Percentiles rank a stretch among this genome's conserved stretches.
Evolutionary conservation across 352 stramenopile species (phyloP).

Genomic region (Pythium rishiriense): DNA sequence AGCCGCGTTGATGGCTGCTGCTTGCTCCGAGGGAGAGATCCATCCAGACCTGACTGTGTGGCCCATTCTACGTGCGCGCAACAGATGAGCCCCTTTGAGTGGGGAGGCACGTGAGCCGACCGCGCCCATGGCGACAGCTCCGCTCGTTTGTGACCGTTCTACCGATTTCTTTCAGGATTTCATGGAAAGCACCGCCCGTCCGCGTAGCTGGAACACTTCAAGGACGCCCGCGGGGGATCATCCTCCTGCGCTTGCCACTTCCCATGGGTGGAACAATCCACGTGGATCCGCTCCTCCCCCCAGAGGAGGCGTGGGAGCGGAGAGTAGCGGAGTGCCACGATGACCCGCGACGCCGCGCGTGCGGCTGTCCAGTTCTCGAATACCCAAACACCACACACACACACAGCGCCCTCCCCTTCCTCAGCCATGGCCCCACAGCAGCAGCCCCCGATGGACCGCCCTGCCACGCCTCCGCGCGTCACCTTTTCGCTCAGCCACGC

Average conservation of each 20-base stretch:
- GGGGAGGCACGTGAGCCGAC: slow-evolving; percentile 1
- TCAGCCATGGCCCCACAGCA: slow-evolving; percentile 1
- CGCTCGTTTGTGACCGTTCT: slow-evolving; percentile 7
- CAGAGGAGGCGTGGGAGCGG: background rate
- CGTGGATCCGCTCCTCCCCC: background rate
- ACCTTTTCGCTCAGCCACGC: background rate
- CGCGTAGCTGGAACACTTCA: background rate
- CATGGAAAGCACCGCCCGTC: background rate
- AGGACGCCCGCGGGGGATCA: slow-evolving; percentile 1
- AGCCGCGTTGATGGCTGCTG: background rate
- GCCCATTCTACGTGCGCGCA: background rate
- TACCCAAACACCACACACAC: slow-evolving; percentile 9
- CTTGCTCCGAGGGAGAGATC: background rate
- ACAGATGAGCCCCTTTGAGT: slow-evolving; percentile 6
- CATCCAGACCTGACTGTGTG: slow-evolving; percentile 12
- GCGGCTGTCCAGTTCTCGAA: slow-evolving; percentile 20
- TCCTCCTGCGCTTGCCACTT: slow-evolving; percentile 21
- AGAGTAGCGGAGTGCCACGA: background rate
- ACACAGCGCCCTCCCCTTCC: background rate
- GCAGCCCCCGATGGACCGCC: background rate
- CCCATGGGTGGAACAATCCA: slow-evolving; percentile 21
- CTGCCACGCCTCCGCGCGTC: background rate
- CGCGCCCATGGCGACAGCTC: slow-evolving; percentile 11
- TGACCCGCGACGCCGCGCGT: background rate
- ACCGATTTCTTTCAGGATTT: slow-evolving; percentile 1